Base-by-base conservation (phyloP, 2,329 filamentous ascomycete genomes). In the Chrysosporium keratinophilum region DNA sequence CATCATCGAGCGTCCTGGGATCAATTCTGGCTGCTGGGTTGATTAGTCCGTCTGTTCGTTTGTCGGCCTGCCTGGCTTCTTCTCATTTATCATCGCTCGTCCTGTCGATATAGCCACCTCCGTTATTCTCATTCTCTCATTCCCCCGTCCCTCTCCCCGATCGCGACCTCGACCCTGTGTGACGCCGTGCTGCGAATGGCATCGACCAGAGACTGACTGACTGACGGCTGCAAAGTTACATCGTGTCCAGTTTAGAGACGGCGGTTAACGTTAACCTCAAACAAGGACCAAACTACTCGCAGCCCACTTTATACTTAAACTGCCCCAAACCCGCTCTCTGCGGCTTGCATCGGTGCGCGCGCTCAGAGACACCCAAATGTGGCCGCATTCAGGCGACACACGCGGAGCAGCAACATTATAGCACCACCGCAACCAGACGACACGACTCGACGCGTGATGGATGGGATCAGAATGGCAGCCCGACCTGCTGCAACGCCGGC, bases 381-480 rank as follows among this genome's bases (percentile, higher is more conserved):
- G 49, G 40, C 49, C 49, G 49, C 49, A 43, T 44, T 44, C 49
- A 44, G 49, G 49, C 48, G 48, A 50, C 48, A 50, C 48, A 34
- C 35, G 49, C 28, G 49, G 39, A 19, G 40, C 20, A 5, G 35
- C 12, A 17, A 5, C 12, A 31, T 52, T 35, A 41, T 31, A 20
- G 6, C 10, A 23, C 15, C 20, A 34, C 15, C 45, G 45, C 41
- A 44, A 12, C 19, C 23, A n/a, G 20, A 33, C 33, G 49, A 44
- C 9, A 40, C 34, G 34, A 44, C 9, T 28, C 34, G 34, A 40
- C 46, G 11, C 19, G 34, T 28, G n/a, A 56, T 56, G 55, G 42
- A 54, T 33, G 50, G 39, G 28, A 45, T 56, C 46, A 54, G 31
- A 52, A 57, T 52, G 45, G 34, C 50, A 41, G 47, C 45, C 40